phyloP scores from a whole-genome alignment of 1,139 yeast genomes.

The Scheffersomyces parashehatae region DNA sequence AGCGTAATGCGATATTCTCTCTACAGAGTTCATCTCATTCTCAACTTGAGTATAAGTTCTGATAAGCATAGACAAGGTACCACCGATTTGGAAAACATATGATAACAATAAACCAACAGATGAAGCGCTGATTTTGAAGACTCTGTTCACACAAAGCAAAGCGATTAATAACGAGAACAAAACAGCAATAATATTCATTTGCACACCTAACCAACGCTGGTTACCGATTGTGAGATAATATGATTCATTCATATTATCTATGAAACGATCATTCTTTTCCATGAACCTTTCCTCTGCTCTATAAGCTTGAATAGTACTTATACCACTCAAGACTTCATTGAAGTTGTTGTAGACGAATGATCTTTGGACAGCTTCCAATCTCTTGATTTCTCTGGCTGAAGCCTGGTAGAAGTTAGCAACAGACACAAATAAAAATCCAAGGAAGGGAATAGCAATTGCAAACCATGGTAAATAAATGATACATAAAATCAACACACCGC shows the following conservation, averaged over 20 bases:
- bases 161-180: slow-evolving; percentile 42
- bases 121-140: slow-evolving; percentile 59
- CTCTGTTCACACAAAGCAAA: slow-evolving; percentile 60
- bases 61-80: slow-evolving; percentile 43
- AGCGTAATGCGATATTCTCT: slow-evolving; percentile 72
- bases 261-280: slow-evolving; percentile 12
- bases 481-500: slow-evolving; percentile 65
- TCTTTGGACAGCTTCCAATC: slow-evolving; percentile 21
- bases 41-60: slow-evolving; percentile 65
- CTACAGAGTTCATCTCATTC: slow-evolving; percentile 82
- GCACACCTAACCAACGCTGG: slow-evolving; percentile 19
- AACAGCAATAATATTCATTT: slow-evolving; percentile 15
- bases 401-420: slow-evolving; percentile 21
- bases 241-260: slow-evolving; percentile 19
- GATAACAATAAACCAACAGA: slow-evolving; percentile 70
- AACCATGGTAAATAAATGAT: slow-evolving; percentile 58
- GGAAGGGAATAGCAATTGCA: slow-evolving; percentile 20
- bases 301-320: slow-evolving; percentile 20
- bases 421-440: slow-evolving; percentile 12
- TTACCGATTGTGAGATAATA: slow-evolving; percentile 16
- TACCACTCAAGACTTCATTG: slow-evolving; percentile 19
- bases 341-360: slow-evolving; percentile 22
- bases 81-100: slow-evolving; percentile 50
- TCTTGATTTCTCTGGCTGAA: slow-evolving; percentile 20
- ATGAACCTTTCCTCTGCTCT: slow-evolving; percentile 12